phyloP scores from a whole-genome alignment of 1,284 basidiomycete species.

The Marasmius sp. region DNA sequence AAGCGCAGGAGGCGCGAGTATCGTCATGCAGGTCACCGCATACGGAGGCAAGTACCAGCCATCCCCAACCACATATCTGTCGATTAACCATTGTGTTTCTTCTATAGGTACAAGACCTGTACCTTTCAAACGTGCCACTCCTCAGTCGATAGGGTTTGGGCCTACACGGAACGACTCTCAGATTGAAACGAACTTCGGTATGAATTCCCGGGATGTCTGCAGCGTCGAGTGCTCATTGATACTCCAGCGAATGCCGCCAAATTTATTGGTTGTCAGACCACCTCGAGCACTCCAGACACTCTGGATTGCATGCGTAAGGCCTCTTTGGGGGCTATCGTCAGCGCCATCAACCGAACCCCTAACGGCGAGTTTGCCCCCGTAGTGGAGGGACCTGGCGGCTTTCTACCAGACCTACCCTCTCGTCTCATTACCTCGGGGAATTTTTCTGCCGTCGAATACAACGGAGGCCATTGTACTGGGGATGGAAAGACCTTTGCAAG shows the following conservation, averaged over 20 bases:
- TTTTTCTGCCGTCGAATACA: constrained; percentile 38
- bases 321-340: constrained; percentile 40
- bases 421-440: constrained; percentile 36
- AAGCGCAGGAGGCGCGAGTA: constrained; percentile 44
- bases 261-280: constrained; percentile 33
- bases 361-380: constrained; percentile 35
- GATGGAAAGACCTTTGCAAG: constrained; percentile 43
- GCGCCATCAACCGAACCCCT: constrained; percentile 36
- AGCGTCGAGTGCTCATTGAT: background rate
- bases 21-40: constrained; percentile 43
- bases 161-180: constrained; percentile 31
- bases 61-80: background rate
- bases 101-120: constrained; percentile 30
- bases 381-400: constrained; percentile 34
- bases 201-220: constrained; percentile 5
- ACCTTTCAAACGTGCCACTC: constrained; percentile 38
- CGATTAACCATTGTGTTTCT: background rate
- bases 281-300: constrained; percentile 20
- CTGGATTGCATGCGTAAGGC: constrained; percentile 40
- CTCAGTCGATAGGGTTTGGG: constrained; percentile 45
- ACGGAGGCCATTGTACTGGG: constrained; percentile 44
- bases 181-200: constrained; percentile 35
- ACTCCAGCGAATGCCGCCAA: constrained; percentile 28
- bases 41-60: constrained; percentile 33
- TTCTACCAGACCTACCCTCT: constrained; percentile 43